Evolutionary conservation across 208 protist species (phyloP).

Genomic region (Phytomonas sp.): DNA sequence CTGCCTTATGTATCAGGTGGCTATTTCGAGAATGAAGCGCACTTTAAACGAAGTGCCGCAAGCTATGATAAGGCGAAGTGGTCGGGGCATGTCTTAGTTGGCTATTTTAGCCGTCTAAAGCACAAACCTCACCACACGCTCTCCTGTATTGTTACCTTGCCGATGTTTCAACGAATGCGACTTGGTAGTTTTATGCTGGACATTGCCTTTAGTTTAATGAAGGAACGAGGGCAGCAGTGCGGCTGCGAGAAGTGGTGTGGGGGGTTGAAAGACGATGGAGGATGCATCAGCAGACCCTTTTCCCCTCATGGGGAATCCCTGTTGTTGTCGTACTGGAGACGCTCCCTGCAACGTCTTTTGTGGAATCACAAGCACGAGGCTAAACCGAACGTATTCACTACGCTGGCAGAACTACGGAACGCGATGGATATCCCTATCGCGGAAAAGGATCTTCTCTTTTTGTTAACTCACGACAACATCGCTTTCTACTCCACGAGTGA

Average conservation of each 20-base stretch:
- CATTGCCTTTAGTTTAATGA: slow-evolving; percentile 44
- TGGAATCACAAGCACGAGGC: slow-evolving; percentile 10
- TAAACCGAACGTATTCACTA: slow-evolving; percentile 7
- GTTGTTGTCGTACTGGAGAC: slow-evolving; percentile 60
- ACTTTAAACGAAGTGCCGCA: slow-evolving; percentile 25
- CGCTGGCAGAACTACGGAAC: slow-evolving; percentile 16
- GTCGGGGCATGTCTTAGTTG: slow-evolving; percentile 46
- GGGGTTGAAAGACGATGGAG: slow-evolving; percentile 13
- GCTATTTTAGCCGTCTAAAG: slow-evolving; percentile 65
- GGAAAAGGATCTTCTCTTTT: slow-evolving; percentile 29
- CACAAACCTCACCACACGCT: slow-evolving; percentile 50
- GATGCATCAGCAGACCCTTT: slow-evolving; percentile 54
- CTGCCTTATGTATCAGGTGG: slow-evolving; percentile 27
- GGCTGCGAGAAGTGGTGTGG: slow-evolving; percentile 41
- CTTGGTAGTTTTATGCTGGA: slow-evolving; percentile 52
- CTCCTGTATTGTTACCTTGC: slow-evolving; percentile 60
- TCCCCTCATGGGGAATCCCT: slow-evolving; percentile 54
- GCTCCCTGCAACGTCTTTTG: slow-evolving; percentile 17
- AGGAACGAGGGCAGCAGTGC: slow-evolving; percentile 41
- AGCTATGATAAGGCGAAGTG: slow-evolving; percentile 41
- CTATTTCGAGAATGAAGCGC: slow-evolving; percentile 12
- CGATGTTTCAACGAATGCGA: slow-evolving; percentile 48
- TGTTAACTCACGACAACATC: slow-evolving; percentile 18
- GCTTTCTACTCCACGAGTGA: slow-evolving; percentile 21
- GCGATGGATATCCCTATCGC: slow-evolving; percentile 27